Evolutionary conservation across 768 basidiomycete genomes (phyloP).

Genomic region (Pleurotus sapidus): DNA sequence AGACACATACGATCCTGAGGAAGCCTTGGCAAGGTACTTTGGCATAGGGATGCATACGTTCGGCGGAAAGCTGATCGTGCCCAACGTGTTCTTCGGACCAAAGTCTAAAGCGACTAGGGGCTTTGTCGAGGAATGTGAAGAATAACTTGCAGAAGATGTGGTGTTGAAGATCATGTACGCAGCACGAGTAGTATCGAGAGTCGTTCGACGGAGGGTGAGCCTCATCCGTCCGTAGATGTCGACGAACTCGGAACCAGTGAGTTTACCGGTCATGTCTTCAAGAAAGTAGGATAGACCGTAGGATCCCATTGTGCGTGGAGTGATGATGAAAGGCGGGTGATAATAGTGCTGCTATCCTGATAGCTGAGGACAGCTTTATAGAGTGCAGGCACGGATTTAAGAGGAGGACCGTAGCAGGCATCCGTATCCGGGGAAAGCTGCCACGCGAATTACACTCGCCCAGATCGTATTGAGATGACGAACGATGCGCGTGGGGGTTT

Average conservation of each 20-base stretch:
- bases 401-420: too few species aligned
- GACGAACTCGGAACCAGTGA: slow-evolving; percentile 54
- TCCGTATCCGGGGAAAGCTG: too few species aligned
- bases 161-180: slow-evolving; percentile 55
- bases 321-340: neutral
- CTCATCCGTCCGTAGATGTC: slow-evolving; percentile 64
- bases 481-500: too few species aligned
- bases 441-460: too few species aligned
- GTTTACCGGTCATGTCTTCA: slow-evolving; percentile 56
- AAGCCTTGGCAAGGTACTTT: slow-evolving; percentile 44
- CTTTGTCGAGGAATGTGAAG: slow-evolving; percentile 17
- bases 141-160: slow-evolving; percentile 18
- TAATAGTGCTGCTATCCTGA: too few species aligned
- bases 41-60: slow-evolving; percentile 41
- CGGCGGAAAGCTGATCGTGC: slow-evolving; percentile 44
- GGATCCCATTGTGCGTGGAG: slow-evolving; percentile 28
- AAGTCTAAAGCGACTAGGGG: slow-evolving; percentile 53
- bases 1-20: slow-evolving; percentile 36
- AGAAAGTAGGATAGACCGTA: slow-evolving; percentile 63
- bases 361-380: too few species aligned
- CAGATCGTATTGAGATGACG: too few species aligned
- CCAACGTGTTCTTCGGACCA: slow-evolving; percentile 45
- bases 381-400: too few species aligned
- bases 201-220: slow-evolving; percentile 46
- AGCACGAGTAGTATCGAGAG: slow-evolving; percentile 34